phyloP scores from a whole-genome alignment of 1,284 basidiomycete species.

The Caloboletus firmus region DNA sequence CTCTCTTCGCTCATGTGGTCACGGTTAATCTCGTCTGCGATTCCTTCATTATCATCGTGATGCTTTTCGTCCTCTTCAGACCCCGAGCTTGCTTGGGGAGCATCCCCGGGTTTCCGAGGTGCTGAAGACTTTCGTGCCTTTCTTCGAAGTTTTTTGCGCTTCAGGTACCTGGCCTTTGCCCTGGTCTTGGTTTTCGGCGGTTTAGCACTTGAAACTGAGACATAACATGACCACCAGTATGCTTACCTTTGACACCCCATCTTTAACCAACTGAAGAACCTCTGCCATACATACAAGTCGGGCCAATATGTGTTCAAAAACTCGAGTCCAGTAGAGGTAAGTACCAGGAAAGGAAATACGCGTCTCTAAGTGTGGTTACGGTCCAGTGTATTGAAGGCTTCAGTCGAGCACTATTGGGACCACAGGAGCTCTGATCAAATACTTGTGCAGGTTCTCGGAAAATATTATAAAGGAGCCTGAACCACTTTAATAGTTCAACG shows the following conservation, averaged over 20 bases:
- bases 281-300: constrained; percentile 22
- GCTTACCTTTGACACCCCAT: constrained; percentile 24
- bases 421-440: too few species aligned
- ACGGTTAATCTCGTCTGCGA: not conserved
- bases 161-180: constrained; percentile 33
- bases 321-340: too few species aligned
- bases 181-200: constrained; percentile 24
- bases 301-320: too few species aligned
- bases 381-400: too few species aligned
- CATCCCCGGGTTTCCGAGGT: constrained; percentile 10
- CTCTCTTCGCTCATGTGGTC: constrained; percentile 1
- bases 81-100: not conserved
- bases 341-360: constrained; percentile 8
- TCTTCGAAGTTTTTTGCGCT: constrained; percentile 31
- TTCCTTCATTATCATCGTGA: not conserved
- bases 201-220: constrained; percentile 2
- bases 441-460: too few species aligned
- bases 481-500: too few species aligned
- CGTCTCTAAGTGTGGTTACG: too few species aligned
- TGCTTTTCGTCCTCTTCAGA: constrained; percentile 17
- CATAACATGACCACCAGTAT: not conserved
- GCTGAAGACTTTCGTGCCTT: constrained; percentile 28
- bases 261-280: not conserved
- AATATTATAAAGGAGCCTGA: too few species aligned
- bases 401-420: too few species aligned